Percentiles rank a stretch among this genome's conserved stretches.
phyloP scores from a whole-genome alignment of 2,329 filamentous ascomycete genomes.

The Pseudogymnoascus sp. region DNA sequence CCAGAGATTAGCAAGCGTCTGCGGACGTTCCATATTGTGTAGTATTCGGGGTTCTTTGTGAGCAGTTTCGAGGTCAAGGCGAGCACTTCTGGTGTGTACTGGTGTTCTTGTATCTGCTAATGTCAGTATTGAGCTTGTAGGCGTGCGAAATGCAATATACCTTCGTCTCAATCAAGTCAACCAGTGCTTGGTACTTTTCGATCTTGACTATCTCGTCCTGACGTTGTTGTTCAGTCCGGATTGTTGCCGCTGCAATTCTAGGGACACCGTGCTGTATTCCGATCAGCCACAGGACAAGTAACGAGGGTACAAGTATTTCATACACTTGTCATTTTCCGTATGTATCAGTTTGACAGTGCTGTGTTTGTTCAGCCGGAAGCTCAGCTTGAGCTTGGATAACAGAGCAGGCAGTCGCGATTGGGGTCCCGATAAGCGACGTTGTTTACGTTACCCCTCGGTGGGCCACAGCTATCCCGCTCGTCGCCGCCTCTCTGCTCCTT shows the following conservation, averaged over 20 bases:
- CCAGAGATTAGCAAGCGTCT: conserved; percentile 50
- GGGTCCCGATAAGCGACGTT: not conserved
- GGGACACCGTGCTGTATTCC: conserved; percentile 70
- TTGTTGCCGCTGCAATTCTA: conserved; percentile 51
- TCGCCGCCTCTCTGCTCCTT: not conserved
- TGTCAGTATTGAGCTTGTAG: conserved; percentile 15
- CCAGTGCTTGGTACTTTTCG: conserved; percentile 63
- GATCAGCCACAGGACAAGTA: conserved; percentile 23
- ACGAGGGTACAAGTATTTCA: conserved; percentile 16
- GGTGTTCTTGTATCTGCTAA: conserved; percentile 24
- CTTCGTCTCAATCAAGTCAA: conserved; percentile 58
- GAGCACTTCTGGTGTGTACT: conserved; percentile 46
- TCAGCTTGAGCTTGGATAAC: not conserved
- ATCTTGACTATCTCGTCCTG: conserved; percentile 70
- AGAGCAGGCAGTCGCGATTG: conserved; percentile 10
- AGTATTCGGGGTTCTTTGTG: conserved; percentile 76
- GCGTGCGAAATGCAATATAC: conserved; percentile 33
- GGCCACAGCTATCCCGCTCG: not conserved
- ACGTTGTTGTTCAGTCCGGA: conserved; percentile 61
- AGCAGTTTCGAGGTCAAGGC: conserved; percentile 65
- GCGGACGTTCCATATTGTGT: conserved; percentile 85
- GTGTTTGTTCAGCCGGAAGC: not conserved
- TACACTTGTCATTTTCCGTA: conserved; percentile 32
- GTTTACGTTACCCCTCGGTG: conserved; percentile 3
- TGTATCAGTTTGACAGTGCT: not conserved